These are phyloP conservation scores for Ganoderma boninense DNA, from an alignment of 1,284 basidiomycete genomes.

Conservation along the genomic window DNA sequence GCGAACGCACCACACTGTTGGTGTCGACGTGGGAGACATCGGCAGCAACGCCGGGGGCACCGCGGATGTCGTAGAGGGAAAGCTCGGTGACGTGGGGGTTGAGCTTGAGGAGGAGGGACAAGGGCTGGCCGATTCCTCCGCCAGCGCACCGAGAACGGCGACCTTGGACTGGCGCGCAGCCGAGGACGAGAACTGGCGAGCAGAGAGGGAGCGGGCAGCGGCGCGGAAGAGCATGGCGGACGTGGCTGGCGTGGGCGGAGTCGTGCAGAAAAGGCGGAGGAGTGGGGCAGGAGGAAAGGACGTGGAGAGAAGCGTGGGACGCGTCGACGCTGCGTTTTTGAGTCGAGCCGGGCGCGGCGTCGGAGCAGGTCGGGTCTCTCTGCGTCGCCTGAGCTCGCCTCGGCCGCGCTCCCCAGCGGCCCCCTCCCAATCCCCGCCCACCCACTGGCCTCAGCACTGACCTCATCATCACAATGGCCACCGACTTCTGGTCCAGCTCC, in stretches of 20 bases:
- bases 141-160: conserved; percentile 91
- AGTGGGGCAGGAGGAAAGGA: conserved; percentile 24
- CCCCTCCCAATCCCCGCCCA: not conserved
- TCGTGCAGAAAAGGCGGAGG: conserved; percentile 19
- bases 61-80: conserved; percentile 91
- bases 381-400: not conserved
- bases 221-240: conserved; percentile 63
- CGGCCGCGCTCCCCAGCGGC: not conserved
- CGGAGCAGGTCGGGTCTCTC: conserved; percentile 33
- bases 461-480: conserved; percentile 58
- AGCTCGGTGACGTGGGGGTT: conserved; percentile 84
- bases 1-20: conserved; percentile 72
- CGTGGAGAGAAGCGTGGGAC: not conserved
- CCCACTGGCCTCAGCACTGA: not conserved
- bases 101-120: conserved; percentile 88
- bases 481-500: conserved; percentile 80
- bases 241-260: conserved; percentile 24
- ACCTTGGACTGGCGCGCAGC: conserved; percentile 80
- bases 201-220: conserved; percentile 56
- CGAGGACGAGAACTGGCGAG: conserved; percentile 84
- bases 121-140: conserved; percentile 93
- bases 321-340: conserved; percentile 25
- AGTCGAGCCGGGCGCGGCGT: conserved; percentile 13
- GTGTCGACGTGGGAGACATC: conserved; percentile 96
- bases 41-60: conserved; percentile 92